Evolutionary conservation across 176 grass and related monocot genomes (phyloP), one percentile per base, ranked within the genome.

Genomic region (Puccinellia tenuiflora): DNA sequence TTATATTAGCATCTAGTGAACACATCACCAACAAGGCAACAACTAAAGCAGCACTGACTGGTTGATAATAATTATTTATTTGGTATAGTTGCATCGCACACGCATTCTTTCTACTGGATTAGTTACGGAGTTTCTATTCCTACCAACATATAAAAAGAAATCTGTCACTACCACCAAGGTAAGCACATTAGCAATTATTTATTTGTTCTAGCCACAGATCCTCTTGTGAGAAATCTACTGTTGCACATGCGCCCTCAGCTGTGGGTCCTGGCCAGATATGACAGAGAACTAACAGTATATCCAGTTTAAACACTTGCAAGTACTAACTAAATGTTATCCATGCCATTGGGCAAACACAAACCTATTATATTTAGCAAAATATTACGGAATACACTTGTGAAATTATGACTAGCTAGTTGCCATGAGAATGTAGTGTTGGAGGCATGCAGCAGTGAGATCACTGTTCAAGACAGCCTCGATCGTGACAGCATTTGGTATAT

Each of bases 391-490:
- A 31, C 1, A 51, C 16, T 11, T 3, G 26, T 74, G 25, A 74
- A 28, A 17, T 28, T 31, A 73, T 3, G 6, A 37, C 35, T 31
- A 31, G 45, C 25, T 74, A 28, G 8, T 28, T 18, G 24, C 25
- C 9, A 42, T 6, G 22, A 28, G 47, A 51, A 54, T 69, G 47
- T 21, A 51, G 38, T 39, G 22, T 42, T 28, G 63, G 31, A 68
- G 46, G 46, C 42, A 48, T 73, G 69, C 46, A 39, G 63, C 14
- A 38, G 30, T 57, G 80, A 57, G 51, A 42, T 31, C 66, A 71
- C 24, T 57, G 79, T 81, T 43, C 66, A 70, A 52, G 54, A 43
- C 39, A 72, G 35, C 51, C 80, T 72, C 80, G 71, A 51, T 51
- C 45, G 66, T 71, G 66, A 59, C 80, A 72, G 25, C 12, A 71